Conservation (phyloP, 495 filamentous ascomycete genomes). For the Penicillium nucicola region DNA sequence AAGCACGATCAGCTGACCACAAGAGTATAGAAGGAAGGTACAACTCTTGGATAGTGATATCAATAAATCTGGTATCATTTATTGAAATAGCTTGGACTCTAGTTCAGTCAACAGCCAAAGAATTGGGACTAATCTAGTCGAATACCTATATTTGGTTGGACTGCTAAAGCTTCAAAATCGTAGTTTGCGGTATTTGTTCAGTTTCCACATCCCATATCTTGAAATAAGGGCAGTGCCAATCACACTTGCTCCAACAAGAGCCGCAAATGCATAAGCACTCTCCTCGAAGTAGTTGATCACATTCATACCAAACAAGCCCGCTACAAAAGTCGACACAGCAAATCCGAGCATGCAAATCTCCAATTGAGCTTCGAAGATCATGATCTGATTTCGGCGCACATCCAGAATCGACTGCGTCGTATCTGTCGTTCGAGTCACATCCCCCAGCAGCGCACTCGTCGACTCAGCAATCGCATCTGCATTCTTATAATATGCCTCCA, state of each 20-base stretch:
- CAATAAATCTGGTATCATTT: too few species aligned
- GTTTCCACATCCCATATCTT: slow-evolving; percentile 22
- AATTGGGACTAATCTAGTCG: too few species aligned
- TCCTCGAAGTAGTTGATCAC: slow-evolving; percentile 33
- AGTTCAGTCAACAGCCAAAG: too few species aligned
- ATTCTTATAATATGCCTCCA: slow-evolving; percentile 34
- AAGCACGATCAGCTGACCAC: too few species aligned
- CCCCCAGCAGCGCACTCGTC: slow-evolving; percentile 16
- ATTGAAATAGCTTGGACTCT: too few species aligned
- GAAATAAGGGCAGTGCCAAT: slow-evolving; percentile 12
- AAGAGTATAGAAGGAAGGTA: too few species aligned
- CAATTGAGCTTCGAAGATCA: slow-evolving; percentile 31
- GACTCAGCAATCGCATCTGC: slow-evolving; percentile 26
- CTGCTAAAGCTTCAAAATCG: slow-evolving; percentile 12
- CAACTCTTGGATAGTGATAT: too few species aligned
- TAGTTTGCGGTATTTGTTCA: slow-evolving; percentile 17
- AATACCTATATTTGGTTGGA: too few species aligned
- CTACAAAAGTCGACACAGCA: slow-evolving; percentile 27
- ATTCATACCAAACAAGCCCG: slow-evolving; percentile 35
- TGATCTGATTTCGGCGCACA: slow-evolving; percentile 35
- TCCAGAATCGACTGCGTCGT: slow-evolving; percentile 24
- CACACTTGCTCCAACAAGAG: slow-evolving; percentile 12
- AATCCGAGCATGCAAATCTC: slow-evolving; percentile 33
- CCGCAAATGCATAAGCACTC: slow-evolving; percentile 20
- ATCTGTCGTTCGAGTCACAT: slow-evolving; percentile 25